These are phyloP conservation scores for Rhodotorula sp. DNA, from an alignment of 1,284 basidiomycete genomes.

Conservation along the genomic window DNA sequence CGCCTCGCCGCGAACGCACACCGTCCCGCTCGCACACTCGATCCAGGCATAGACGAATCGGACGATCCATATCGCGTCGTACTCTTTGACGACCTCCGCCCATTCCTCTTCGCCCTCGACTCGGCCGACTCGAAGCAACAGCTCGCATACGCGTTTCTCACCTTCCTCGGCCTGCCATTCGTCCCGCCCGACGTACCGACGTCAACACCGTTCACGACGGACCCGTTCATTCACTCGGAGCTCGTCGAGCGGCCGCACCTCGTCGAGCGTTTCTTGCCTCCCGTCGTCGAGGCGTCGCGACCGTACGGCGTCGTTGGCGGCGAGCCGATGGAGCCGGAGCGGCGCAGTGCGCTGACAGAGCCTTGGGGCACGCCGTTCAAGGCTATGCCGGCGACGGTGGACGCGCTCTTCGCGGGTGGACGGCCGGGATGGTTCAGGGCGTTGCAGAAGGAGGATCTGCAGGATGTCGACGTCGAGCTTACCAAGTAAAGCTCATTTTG, in stretches of 20 bases:
- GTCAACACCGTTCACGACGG: slow-evolving; percentile 49
- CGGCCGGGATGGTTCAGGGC: slow-evolving; percentile 50
- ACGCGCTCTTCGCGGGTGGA: slow-evolving; percentile 37
- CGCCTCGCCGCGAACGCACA: slow-evolving; percentile 55
- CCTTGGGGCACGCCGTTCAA: slow-evolving; percentile 44
- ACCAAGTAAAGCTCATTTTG: slow-evolving; percentile 43
- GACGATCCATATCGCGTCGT: slow-evolving; percentile 77
- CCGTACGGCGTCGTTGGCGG: slow-evolving; percentile 51
- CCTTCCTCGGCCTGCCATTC: slow-evolving; percentile 68
- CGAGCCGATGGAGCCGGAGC: slow-evolving; percentile 52
- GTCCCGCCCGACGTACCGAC: slow-evolving; percentile 53
- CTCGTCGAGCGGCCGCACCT: slow-evolving; percentile 38
- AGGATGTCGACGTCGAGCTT: slow-evolving; percentile 45
- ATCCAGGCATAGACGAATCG: slow-evolving; percentile 56
- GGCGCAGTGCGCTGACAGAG: slow-evolving; percentile 31
- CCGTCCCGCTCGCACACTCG: slow-evolving; percentile 63
- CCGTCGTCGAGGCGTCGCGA: slow-evolving; percentile 17
- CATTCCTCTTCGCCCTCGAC: slow-evolving; percentile 65
- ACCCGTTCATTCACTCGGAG: slow-evolving; percentile 51
- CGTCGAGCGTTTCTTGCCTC: slow-evolving; percentile 45
- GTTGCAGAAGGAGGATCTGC: slow-evolving; percentile 46
- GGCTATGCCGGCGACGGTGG: slow-evolving; percentile 41
- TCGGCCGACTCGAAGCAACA: slow-evolving; percentile 60
- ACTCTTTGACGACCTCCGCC: slow-evolving; percentile 74
- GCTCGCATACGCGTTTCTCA: slow-evolving; percentile 74